Percentiles rank a stretch among this genome's conserved stretches.
These are phyloP conservation scores for Berkeleyomyces rouxiae DNA, from an alignment of 2,329 filamentous ascomycete species.

Conservation along the genomic window DNA sequence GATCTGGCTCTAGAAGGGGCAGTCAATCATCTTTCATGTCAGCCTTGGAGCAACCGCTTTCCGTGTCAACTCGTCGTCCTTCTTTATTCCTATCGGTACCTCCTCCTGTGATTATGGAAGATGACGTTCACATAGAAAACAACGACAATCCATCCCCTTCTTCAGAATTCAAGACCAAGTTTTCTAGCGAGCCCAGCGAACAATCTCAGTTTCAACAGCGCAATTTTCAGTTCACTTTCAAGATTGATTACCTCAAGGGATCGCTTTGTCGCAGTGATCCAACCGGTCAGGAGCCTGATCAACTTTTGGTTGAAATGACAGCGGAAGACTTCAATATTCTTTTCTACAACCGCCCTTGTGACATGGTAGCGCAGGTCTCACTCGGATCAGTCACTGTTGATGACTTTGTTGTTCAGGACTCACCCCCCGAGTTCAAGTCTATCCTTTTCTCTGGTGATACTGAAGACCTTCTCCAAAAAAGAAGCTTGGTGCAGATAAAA, in stretches of 20 bases:
- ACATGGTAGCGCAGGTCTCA: constrained; percentile 85
- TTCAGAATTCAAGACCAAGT: constrained; percentile 34
- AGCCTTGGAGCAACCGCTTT: constrained; percentile 10
- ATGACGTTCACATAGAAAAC: constrained; percentile 51
- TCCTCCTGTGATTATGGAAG: constrained; percentile 60
- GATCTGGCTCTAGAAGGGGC: constrained; percentile 3
- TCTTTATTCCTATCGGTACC: constrained; percentile 57
- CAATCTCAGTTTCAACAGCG: constrained; percentile 57
- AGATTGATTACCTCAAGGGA: constrained; percentile 82
- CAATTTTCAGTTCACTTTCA: constrained; percentile 93
- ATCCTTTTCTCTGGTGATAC: constrained; percentile 74
- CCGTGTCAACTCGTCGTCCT: background rate
- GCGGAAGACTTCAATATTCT: constrained; percentile 78
- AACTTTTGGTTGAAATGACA: constrained; percentile 75
- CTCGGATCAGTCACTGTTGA: constrained; percentile 77
- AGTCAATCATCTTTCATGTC: constrained; percentile 14
- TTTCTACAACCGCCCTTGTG: constrained; percentile 74
- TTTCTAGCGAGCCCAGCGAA: constrained; percentile 21
- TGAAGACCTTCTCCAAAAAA: constrained; percentile 57
- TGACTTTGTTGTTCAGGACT: constrained; percentile 74
- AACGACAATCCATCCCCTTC: constrained; percentile 42
- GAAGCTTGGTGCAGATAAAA: constrained; percentile 75
- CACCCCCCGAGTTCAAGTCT: constrained; percentile 81
- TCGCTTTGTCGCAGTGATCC: constrained; percentile 80
- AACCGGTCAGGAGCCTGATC: constrained; percentile 56